These are phyloP conservation scores for Ceratobasidium theobromae DNA, from an alignment of 1,284 basidiomycete genomes.

Conservation along the genomic window DNA sequence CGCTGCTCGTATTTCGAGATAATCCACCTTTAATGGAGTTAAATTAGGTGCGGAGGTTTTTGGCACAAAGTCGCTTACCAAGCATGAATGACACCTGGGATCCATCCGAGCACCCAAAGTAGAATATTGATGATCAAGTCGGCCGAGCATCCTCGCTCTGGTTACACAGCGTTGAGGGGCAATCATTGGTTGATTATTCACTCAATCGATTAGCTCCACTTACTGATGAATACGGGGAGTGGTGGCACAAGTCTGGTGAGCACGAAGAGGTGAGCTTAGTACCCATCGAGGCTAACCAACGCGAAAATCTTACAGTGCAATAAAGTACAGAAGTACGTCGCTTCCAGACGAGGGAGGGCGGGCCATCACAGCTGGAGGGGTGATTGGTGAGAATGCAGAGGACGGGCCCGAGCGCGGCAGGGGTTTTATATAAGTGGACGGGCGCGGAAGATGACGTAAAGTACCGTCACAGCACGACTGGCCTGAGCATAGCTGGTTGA, in stretches of 20 bases:
- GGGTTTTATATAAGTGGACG: background rate
- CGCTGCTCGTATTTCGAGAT: slow-evolving; percentile 9
- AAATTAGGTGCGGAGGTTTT: background rate
- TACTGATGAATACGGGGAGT: slow-evolving; percentile 17
- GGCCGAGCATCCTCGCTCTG: slow-evolving; percentile 14
- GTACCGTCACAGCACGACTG: slow-evolving; percentile 9
- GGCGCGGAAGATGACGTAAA: no score
- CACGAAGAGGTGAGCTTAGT: background rate
- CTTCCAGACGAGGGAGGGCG: slow-evolving; percentile 6
- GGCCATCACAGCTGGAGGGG: background rate
- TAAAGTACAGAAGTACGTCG: slow-evolving; percentile 24
- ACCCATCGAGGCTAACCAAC: background rate
- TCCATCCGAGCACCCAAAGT: slow-evolving; percentile 29
- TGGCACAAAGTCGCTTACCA: background rate
- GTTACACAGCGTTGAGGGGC: background rate
- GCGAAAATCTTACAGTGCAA: slow-evolving; percentile 11
- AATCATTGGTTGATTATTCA: background rate
- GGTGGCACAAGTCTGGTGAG: slow-evolving; percentile 21
- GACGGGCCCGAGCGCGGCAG: background rate
- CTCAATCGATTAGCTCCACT: background rate
- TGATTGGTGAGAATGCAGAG: background rate
- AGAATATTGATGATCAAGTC: slow-evolving; percentile 22
- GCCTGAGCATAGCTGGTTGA: background rate
- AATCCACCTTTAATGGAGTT: slow-evolving; percentile 5
- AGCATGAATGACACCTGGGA: slow-evolving; percentile 22